Percentiles rank a stretch among this genome's conserved stretches.
phyloP scores from a whole-genome alignment of 2,329 filamentous ascomycete genomes.

The Botrytis paeoniae region DNA sequence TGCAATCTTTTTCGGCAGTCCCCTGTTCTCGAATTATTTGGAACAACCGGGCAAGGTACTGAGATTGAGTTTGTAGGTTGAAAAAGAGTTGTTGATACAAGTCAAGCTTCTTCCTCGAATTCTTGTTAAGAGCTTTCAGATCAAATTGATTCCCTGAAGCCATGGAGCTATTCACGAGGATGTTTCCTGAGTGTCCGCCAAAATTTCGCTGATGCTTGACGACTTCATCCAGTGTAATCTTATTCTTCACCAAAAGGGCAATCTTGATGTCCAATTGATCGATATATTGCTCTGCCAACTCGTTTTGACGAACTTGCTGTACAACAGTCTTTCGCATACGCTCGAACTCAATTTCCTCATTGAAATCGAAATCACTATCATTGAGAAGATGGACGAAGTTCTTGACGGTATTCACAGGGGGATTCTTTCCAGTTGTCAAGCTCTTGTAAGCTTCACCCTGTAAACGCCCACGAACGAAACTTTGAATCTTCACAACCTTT shows the following conservation, averaged over 20 bases:
- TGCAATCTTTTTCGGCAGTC: conserved; percentile 85
- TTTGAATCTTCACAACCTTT: conserved; percentile 98
- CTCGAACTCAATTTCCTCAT: conserved; percentile 97
- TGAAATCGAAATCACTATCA: conserved; percentile 98
- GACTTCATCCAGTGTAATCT: conserved; percentile 97
- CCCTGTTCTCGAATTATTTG: conserved; percentile 77
- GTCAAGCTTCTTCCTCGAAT: conserved; percentile 89
- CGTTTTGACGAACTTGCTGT: conserved; percentile 94
- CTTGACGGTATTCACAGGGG: conserved; percentile 93
- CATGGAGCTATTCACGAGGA: conserved; percentile 86
- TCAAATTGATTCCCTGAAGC: conserved; percentile 90
- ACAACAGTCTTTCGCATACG: conserved; percentile 92
- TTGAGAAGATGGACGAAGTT: conserved; percentile 97
- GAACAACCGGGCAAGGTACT: conserved; percentile 89
- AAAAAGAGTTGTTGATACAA: conserved; percentile 98
- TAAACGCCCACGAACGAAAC: conserved; percentile 89
- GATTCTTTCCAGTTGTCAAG: conserved; percentile 92
- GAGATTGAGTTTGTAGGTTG: conserved; percentile 91
- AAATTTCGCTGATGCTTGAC: conserved; percentile 96
- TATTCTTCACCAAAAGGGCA: conserved; percentile 96
- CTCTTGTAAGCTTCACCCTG: conserved; percentile 98
- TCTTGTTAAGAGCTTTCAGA: conserved; percentile 95
- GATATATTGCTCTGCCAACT: conserved; percentile 96
- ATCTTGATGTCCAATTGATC: conserved; percentile 99
- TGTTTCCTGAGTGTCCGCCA: conserved; percentile 79